Base-by-base conservation (phyloP, 2,329 filamentous ascomycete genomes). In the Colletotrichum horii region DNA sequence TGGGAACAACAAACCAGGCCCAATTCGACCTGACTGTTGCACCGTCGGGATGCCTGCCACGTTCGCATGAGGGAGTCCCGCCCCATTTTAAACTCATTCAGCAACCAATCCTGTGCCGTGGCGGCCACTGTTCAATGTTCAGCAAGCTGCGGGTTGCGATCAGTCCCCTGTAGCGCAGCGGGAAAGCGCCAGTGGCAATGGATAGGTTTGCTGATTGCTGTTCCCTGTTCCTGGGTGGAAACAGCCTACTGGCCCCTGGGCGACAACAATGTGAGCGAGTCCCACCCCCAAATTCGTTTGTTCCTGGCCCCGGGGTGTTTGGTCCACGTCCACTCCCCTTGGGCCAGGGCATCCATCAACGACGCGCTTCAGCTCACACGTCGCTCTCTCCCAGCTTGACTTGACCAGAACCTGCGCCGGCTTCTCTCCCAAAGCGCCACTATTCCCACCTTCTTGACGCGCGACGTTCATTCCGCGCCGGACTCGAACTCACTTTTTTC, bases 331-430 rank as follows among this genome's bases (percentile, higher is more conserved):
- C 62, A 19, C 43, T 52, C 43, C 43, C 43, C 43, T 52, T 52
- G 43, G 43, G n/a, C 43, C 43, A 52, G 43, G 43, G 36, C 28
- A 58, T 56, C 32, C 62, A 32, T 64, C 55, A 62, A 68, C 70
- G 70, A 76, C 74, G 74, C 74, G 74, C 70, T 65, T 74, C 70
- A 16, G 43, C 56, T 69, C 43, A 32, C 62, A 67, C 62, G 60
- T 74, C 66, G 52, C 15, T 62, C 43, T 64, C 64, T 24, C n/a
- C 38, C 62, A 62, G 62, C 62, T 62, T 48, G 32, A 36, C 32
- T 43, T 61, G 55, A 24, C 26, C 30, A 43, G n/a, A 52, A 52
- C 43, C n/a, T 52, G 43, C 12, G 62, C 61, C 61, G n/a, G 38
- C 24, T 68, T 19, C 48, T 64, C 26, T 66, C 34, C 19, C 28